Evolutionary conservation across 2,329 filamentous ascomycete genomes (phyloP).

Genomic region (Fusarium cicatricum): DNA sequence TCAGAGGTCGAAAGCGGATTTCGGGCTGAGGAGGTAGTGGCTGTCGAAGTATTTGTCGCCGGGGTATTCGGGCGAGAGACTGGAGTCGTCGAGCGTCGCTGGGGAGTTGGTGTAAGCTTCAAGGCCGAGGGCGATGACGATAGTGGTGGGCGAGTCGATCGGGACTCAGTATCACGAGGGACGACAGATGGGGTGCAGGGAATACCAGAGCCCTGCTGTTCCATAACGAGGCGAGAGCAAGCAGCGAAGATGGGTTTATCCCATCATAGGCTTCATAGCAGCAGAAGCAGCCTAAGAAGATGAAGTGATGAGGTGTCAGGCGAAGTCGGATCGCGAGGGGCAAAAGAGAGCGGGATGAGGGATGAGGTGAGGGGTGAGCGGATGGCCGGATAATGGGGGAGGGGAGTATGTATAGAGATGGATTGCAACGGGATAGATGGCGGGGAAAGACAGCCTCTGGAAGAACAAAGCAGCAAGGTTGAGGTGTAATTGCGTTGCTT

Average conservation of each 20-base stretch:
- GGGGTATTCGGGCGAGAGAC: slow-evolving; percentile 28
- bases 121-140: slow-evolving; percentile 34
- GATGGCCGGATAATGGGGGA: slow-evolving; percentile 39
- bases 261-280: slow-evolving; percentile 40
- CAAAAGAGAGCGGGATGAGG: slow-evolving; percentile 30
- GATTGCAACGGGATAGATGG: slow-evolving; percentile 5
- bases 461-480: background rate
- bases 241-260: slow-evolving; percentile 40
- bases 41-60: slow-evolving; percentile 13
- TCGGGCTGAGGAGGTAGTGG: slow-evolving; percentile 10
- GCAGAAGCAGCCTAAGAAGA: slow-evolving; percentile 32
- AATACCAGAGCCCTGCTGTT: slow-evolving; percentile 52
- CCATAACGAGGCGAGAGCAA: slow-evolving; percentile 58
- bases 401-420: slow-evolving; percentile 29
- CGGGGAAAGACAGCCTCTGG: slow-evolving; percentile 20
- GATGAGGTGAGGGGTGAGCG: slow-evolving; percentile 39
- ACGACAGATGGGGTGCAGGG: slow-evolving; percentile 42
- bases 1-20: slow-evolving; percentile 51
- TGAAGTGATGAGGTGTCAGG: slow-evolving; percentile 30
- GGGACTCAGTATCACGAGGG: slow-evolving; percentile 44
- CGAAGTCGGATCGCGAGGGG: slow-evolving; percentile 38
- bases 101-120: slow-evolving; percentile 32
- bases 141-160: slow-evolving; percentile 35
- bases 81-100: slow-evolving; percentile 28
- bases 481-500: slow-evolving; percentile 10